These are phyloP conservation scores for Agaricus blazei DNA, from an alignment of 768 basidiomycete genomes.

Conservation along the genomic window DNA sequence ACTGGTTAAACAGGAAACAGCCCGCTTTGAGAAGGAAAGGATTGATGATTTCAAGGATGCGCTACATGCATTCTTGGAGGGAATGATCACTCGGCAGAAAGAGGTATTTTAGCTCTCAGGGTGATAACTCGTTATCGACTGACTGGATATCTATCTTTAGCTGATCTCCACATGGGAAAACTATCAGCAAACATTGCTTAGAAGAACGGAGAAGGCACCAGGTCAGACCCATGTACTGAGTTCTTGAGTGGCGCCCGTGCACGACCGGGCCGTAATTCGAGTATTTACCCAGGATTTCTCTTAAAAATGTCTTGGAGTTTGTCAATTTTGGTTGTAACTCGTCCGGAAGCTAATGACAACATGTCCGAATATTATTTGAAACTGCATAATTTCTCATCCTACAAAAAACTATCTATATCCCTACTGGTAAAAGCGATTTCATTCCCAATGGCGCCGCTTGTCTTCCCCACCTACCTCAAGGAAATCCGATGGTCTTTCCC, in stretches of 20 bases:
- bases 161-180: conserved; percentile 76
- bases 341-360: neutral
- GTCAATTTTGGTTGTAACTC: too few relatives aligned
- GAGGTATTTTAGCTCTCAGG: conserved; percentile 39
- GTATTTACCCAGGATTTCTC: too few relatives aligned
- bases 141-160: conserved; percentile 28
- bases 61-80: conserved; percentile 79
- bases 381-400: neutral
- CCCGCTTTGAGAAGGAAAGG: conserved; percentile 88
- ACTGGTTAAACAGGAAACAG: conserved; percentile 84
- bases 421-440: conserved; percentile 8
- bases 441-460: conserved; percentile 82
- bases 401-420: conserved; percentile 2
- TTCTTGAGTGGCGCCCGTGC: neutral
- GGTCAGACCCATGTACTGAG: conserved; percentile 3
- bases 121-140: neutral
- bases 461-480: conserved; percentile 64
- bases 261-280: too few relatives aligned
- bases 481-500: conserved; percentile 82
- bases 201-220: conserved; percentile 26
- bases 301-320: too few relatives aligned
- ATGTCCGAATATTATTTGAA: neutral
- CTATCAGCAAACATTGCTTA: conserved; percentile 72
- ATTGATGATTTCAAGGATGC: conserved; percentile 89
- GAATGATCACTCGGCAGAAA: conserved; percentile 82